Conservation (phyloP, 768 basidiomycete genomes). For the Tulasnella sp. region DNA sequence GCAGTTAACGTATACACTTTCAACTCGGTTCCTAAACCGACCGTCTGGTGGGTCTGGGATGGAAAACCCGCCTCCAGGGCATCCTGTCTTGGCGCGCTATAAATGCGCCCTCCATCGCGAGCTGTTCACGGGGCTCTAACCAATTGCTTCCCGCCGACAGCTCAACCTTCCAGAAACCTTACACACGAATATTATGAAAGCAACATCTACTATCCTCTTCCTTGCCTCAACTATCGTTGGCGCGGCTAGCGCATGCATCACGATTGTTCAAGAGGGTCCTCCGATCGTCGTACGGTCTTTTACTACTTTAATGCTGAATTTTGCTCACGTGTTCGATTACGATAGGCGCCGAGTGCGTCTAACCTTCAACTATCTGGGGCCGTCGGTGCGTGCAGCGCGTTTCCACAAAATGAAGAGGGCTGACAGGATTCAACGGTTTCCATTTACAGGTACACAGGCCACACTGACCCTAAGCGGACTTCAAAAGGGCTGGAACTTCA, state of each 20-base stretch:
- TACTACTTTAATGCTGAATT: not conserved
- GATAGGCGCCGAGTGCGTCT: not conserved
- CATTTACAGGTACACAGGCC: not conserved
- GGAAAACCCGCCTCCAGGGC: not conserved
- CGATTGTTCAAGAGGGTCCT: not conserved
- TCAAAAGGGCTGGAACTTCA: not conserved
- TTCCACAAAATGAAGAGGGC: not conserved
- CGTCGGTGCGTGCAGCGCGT: not conserved
- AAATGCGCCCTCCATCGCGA: not conserved
- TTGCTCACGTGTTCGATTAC: not conserved
- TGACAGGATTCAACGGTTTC: not conserved
- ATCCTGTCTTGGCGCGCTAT: not conserved
- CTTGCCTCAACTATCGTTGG: not conserved
- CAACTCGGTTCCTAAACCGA: not conserved
- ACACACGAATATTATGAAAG: not conserved
- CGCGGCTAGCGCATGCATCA: not conserved
- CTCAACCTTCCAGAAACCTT: not conserved
- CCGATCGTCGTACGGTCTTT: not conserved
- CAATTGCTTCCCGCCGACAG: not conserved
- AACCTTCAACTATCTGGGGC: not conserved
- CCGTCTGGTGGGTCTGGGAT: not conserved
- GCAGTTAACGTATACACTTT: not conserved
- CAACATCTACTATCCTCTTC: not conserved
- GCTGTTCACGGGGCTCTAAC: not conserved
- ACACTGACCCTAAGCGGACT: not conserved